A percentile compares a stretch with the other conserved stretches of the same genome.
phyloP scores from a whole-genome alignment of 169 alveolate genomes.

The Ichthyophthirius multifiliis region DNA sequence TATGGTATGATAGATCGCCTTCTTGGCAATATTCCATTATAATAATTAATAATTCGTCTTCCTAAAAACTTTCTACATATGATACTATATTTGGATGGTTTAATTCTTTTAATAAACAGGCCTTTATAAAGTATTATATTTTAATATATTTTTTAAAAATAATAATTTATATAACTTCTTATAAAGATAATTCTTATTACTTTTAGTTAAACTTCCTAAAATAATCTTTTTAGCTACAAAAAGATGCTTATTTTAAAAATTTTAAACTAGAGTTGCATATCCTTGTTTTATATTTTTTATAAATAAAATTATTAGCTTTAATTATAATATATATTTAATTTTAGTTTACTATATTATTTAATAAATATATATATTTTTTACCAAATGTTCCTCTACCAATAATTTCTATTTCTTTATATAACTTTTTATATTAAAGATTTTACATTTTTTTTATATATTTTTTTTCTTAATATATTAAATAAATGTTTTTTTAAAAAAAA shows the following conservation, averaged over 20 bases:
- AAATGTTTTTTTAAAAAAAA: too few species aligned
- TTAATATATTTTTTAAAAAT: not conserved
- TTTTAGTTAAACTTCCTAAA: constrained; percentile 50
- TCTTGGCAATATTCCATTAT: constrained; percentile 84
- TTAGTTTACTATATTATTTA: too few species aligned
- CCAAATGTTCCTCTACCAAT: constrained; percentile 77
- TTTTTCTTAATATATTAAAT: too few species aligned
- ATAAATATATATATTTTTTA: not conserved
- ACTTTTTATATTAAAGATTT: constrained; percentile 4
- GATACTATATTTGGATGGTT: constrained; percentile 84
- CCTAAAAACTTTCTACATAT: constrained; percentile 78
- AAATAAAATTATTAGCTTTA: not conserved
- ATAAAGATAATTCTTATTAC: constrained; percentile 64
- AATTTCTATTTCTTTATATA: constrained; percentile 52
- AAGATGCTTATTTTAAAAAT: constrained; percentile 24
- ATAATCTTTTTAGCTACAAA: constrained; percentile 73
- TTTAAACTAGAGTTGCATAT: constrained; percentile 61
- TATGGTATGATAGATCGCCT: constrained; percentile 82
- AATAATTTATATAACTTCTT: constrained; percentile 49
- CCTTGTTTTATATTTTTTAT: constrained; percentile 32
- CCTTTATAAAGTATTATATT: constrained; percentile 22
- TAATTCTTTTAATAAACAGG: constrained; percentile 69
- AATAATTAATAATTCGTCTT: constrained; percentile 73
- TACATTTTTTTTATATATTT: too few species aligned
- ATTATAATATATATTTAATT: not conserved